phyloP scores from a whole-genome alignment of 2,329 filamentous ascomycete species.

The Pseudogymnoascus sp. region DNA sequence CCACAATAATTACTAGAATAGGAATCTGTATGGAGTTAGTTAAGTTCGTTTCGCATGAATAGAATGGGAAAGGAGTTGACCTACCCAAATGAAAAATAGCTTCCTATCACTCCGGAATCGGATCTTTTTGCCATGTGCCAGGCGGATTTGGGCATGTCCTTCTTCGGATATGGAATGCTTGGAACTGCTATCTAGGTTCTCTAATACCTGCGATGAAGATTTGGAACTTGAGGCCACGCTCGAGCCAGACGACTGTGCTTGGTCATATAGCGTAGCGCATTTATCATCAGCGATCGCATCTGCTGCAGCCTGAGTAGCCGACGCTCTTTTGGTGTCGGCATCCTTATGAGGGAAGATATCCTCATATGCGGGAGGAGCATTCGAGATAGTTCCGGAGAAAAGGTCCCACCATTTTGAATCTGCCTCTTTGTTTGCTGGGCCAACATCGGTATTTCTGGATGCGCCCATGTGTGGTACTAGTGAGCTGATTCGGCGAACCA shows the following conservation, averaged over 20 bases:
- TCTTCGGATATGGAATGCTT: constrained; percentile 57
- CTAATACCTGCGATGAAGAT: constrained; percentile 27
- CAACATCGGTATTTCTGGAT: constrained; percentile 30
- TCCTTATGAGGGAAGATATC: constrained; percentile 59
- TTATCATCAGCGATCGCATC: constrained; percentile 52
- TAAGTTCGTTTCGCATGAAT: not conserved
- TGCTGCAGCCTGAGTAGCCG: constrained; percentile 47
- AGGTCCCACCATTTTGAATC: constrained; percentile 61
- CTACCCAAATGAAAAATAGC: constrained; percentile 61
- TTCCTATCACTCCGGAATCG: constrained; percentile 54
- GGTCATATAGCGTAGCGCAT: constrained; percentile 45
- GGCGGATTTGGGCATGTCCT: constrained; percentile 54
- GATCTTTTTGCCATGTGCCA: constrained; percentile 52
- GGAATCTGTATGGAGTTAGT: constrained; percentile 36
- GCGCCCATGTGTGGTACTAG: constrained; percentile 58
- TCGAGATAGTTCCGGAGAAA: constrained; percentile 43
- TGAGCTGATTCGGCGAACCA: constrained; percentile 64
- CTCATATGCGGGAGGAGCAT: constrained; percentile 65
- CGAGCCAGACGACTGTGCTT: constrained; percentile 23
- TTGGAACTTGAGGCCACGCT: constrained; percentile 30
- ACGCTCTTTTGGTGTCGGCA: constrained; percentile 47
- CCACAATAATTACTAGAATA: constrained; percentile 39
- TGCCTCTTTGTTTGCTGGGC: constrained; percentile 33
- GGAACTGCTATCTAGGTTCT: constrained; percentile 49
- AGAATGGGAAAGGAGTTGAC: constrained; percentile 12